Conservation (phyloP, 202 grass and related monocot genomes). For the Dendrocalamus latiflorus region DNA sequence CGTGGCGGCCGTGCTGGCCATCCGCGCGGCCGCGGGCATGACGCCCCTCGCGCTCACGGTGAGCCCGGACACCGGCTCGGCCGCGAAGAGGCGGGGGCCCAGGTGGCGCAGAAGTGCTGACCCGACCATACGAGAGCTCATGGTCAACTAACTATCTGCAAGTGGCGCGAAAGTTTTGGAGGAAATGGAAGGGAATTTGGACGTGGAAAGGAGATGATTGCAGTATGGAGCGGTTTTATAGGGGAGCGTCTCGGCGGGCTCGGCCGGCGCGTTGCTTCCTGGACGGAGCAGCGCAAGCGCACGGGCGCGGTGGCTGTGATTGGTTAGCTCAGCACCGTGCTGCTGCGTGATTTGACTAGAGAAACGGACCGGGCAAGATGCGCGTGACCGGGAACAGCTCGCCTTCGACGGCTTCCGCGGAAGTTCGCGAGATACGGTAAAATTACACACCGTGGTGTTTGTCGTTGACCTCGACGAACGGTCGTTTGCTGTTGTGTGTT, state of each 20-base stretch:
- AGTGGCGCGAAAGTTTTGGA: not conserved
- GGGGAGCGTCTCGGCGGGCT: not conserved
- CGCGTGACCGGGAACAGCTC: not conserved
- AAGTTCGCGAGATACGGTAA: too few relatives aligned
- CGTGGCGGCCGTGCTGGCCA: constrained; percentile 40
- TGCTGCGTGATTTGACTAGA: not conserved
- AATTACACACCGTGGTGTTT: too few relatives aligned
- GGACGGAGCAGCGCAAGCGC: not conserved
- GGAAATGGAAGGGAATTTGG: not conserved
- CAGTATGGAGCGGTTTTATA: not conserved
- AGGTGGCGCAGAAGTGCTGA: constrained; percentile 39
- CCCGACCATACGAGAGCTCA: constrained; percentile 52
- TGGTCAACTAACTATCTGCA: not conserved
- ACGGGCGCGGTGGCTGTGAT: not conserved
- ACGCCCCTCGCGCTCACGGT: constrained; percentile 2
- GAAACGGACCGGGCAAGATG: too few relatives aligned
- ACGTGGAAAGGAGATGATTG: not conserved
- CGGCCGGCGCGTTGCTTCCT: constrained; percentile 14
- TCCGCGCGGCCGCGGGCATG: constrained; percentile 19
- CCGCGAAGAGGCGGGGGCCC: constrained; percentile 31
- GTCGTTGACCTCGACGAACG: too few relatives aligned
- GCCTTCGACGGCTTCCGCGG: not conserved
- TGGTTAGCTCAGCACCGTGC: not conserved
- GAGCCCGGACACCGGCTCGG: constrained; percentile 28
- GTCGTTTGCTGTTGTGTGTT: not conserved